Conservation (phyloP, 2,329 filamentous ascomycete species). For the Grosmannia huntii region DNA sequence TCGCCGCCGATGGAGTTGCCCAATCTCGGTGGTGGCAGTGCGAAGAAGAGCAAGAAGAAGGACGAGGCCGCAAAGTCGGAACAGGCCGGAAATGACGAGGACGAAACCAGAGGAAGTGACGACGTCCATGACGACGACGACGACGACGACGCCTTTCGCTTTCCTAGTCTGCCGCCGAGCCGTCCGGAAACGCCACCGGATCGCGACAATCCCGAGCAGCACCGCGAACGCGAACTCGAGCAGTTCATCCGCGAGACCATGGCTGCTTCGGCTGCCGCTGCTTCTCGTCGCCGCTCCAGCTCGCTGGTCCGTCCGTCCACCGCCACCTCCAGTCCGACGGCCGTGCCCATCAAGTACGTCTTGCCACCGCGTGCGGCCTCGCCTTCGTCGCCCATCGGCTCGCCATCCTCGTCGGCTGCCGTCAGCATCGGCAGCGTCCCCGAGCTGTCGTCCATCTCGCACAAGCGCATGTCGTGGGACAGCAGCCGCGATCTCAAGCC, state of each 20-base stretch:
- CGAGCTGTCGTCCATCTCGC: neutral
- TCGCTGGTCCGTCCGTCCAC: conserved; percentile 28
- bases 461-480: conserved; percentile 42
- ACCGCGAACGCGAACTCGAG: conserved; percentile 21
- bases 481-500: conserved; percentile 62
- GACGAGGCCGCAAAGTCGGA: neutral
- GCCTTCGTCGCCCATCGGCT: conserved; percentile 22
- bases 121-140: neutral
- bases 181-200: conserved; percentile 43
- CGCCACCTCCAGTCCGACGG: conserved; percentile 31
- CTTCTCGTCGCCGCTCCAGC: conserved; percentile 34
- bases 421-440: neutral
- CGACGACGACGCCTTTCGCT: conserved; percentile 20
- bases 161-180: conserved; percentile 47
- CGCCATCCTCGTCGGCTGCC: neutral
- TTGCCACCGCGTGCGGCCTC: conserved; percentile 34
- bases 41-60: neutral
- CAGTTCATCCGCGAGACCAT: conserved; percentile 21
- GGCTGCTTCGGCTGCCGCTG: conserved; percentile 11
- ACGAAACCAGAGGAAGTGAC: neutral
- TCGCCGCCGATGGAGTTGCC: conserved; percentile 26
- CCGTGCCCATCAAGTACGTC: conserved; percentile 40
- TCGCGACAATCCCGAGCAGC: conserved; percentile 24
- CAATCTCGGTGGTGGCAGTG: neutral
- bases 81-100: neutral